Conservation (phyloP, 2,329 filamentous ascomycete species). For the Ophiosphaerella narmari region DNA sequence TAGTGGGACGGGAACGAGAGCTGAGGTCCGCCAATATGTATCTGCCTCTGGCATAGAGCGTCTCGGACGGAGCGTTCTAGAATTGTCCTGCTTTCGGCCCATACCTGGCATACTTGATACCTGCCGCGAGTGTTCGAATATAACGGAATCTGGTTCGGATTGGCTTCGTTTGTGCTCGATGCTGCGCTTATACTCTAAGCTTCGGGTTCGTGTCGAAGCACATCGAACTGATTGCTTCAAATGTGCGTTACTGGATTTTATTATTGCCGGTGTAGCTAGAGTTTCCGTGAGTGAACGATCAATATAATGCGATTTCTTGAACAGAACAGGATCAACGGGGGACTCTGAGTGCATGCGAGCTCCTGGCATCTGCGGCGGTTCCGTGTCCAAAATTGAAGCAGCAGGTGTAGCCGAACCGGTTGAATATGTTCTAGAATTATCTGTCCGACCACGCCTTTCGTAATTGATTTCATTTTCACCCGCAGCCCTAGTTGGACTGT, state of each 20-base stretch:
- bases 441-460: not conserved
- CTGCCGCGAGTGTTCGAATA: not conserved
- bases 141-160: not conserved
- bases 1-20: conserved; percentile 5
- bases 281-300: not conserved
- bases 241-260: not conserved
- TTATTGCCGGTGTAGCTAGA: not conserved
- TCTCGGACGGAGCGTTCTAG: not conserved
- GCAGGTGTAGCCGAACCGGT: not conserved
- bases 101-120: not conserved
- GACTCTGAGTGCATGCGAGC: not conserved
- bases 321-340: conserved; percentile 1
- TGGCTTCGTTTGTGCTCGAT: too few species aligned
- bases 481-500: conserved; percentile 5
- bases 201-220: too few species aligned
- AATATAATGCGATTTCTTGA: not conserved
- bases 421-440: not conserved
- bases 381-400: too few species aligned
- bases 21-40: conserved; percentile 4
- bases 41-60: conserved; percentile 3
- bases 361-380: not conserved
- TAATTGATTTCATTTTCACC: conserved; percentile 18
- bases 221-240: too few species aligned
- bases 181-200: too few species aligned
- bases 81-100: not conserved